Conservation (phyloP, 2,329 filamentous ascomycete genomes). For the Teratosphaeria nubilosa region DNA sequence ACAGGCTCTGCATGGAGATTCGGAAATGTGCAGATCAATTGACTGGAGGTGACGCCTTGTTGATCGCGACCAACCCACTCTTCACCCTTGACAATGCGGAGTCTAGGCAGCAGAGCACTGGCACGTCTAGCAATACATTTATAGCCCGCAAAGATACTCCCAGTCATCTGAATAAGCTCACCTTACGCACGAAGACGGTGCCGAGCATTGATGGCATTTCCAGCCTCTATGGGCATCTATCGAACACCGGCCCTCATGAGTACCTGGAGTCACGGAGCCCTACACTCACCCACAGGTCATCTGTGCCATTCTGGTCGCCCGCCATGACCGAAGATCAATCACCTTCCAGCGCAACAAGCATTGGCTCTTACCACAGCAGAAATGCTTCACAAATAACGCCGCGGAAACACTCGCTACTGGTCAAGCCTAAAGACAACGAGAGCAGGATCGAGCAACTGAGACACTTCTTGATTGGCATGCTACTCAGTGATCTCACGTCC, state of each 20-base stretch:
- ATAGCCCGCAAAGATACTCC: constrained; percentile 6
- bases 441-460: constrained; percentile 26
- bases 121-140: not conserved
- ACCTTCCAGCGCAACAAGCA: constrained; percentile 52
- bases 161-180: constrained; percentile 9
- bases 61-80: constrained; percentile 85
- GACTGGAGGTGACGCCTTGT: constrained; percentile 74
- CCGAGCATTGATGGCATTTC: constrained; percentile 17
- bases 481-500: constrained; percentile 82
- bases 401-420: not conserved
- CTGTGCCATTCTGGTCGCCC: constrained; percentile 80
- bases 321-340: constrained; percentile 60
- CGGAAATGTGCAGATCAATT: constrained; percentile 77
- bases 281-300: constrained; percentile 61
- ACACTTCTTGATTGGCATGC: constrained; percentile 69
- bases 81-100: constrained; percentile 54
- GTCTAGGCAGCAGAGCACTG: not conserved
- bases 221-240: constrained; percentile 18
- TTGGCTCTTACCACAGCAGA: constrained; percentile 28
- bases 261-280: constrained; percentile 61
- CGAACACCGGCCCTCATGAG: constrained; percentile 40
- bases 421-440: not conserved
- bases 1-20: constrained; percentile 84
- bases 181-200: constrained; percentile 11
- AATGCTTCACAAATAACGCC: not conserved